Evolutionary conservation across 768 basidiomycete species (phyloP).

Genomic region (Termitomyces sp.): DNA sequence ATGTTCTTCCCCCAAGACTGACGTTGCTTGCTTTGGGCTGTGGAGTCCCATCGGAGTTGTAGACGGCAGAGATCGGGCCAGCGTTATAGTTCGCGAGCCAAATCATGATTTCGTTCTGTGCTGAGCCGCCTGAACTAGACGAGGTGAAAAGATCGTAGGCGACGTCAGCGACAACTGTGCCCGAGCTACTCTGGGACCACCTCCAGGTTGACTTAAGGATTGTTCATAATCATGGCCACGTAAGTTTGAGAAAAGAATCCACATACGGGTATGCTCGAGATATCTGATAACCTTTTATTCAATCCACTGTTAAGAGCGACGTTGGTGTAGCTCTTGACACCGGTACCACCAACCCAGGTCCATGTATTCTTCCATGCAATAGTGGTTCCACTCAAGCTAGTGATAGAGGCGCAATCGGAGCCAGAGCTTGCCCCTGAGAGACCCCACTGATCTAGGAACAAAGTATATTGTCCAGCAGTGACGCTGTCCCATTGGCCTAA

Average conservation of each 20-base stretch:
- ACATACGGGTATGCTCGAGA: slow-evolving; percentile 52
- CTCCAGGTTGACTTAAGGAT: slow-evolving; percentile 44
- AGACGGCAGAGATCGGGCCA: slow-evolving; percentile 50
- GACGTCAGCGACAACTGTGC: slow-evolving; percentile 46
- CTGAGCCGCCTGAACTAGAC: slow-evolving; percentile 39
- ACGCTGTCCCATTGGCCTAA: slow-evolving; percentile 52
- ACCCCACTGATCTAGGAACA: slow-evolving; percentile 50
- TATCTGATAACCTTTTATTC: slow-evolving; percentile 50
- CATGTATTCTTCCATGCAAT: slow-evolving; percentile 51
- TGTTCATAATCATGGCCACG: not conserved
- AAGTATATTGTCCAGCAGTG: slow-evolving; percentile 39
- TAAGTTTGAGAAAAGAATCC: not conserved
- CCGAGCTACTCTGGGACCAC: slow-evolving; percentile 46
- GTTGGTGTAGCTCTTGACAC: slow-evolving; percentile 63
- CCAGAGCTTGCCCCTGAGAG: slow-evolving; percentile 38
- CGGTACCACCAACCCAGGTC: slow-evolving; percentile 47
- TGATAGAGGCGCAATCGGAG: slow-evolving; percentile 46
- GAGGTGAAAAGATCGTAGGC: slow-evolving; percentile 68
- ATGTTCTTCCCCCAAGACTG: slow-evolving; percentile 44
- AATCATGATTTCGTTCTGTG: slow-evolving; percentile 55
- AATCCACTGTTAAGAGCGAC: slow-evolving; percentile 46
- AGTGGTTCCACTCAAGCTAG: slow-evolving; percentile 35
- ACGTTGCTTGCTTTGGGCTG: slow-evolving; percentile 42
- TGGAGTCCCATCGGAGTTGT: slow-evolving; percentile 42
- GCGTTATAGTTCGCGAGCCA: slow-evolving; percentile 61